Evolutionary conservation across 2,329 filamentous ascomycete genomes (phyloP).

Genomic region (Zasmidium angulare): DNA sequence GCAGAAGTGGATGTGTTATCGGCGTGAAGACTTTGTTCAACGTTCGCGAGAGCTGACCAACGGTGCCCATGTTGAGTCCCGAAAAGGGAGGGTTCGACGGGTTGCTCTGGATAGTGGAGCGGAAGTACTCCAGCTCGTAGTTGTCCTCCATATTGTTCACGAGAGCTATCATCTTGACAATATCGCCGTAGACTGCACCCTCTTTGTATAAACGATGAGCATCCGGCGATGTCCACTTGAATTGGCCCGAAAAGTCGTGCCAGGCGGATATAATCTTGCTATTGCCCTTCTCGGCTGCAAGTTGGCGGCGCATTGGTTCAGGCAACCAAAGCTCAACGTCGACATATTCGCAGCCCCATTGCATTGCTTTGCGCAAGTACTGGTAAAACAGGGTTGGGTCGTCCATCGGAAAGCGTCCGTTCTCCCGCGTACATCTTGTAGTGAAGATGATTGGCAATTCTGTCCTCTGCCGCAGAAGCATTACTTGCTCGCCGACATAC

Average conservation of each 20-base stretch:
- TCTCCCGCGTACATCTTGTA: slow-evolving; percentile 76
- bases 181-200: slow-evolving; percentile 73
- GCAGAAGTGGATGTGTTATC: slow-evolving; percentile 80
- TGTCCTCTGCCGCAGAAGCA: slow-evolving; percentile 78
- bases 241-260: slow-evolving; percentile 81
- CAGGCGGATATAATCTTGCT: slow-evolving; percentile 90
- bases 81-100: slow-evolving; percentile 74
- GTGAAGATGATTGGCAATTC: slow-evolving; percentile 91
- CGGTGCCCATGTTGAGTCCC: slow-evolving; percentile 82
- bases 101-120: slow-evolving; percentile 69
- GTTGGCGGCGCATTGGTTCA: slow-evolving; percentile 66
- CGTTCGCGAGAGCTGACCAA: slow-evolving; percentile 80
- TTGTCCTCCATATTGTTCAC: slow-evolving; percentile 81
- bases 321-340: slow-evolving; percentile 88
- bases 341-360: slow-evolving; percentile 88
- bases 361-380: slow-evolving; percentile 79
- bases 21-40: slow-evolving; percentile 85
- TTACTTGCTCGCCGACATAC: slow-evolving; percentile 83
- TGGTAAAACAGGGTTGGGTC: slow-evolving; percentile 72
- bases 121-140: slow-evolving; percentile 87
- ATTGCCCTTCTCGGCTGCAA: slow-evolving; percentile 71
- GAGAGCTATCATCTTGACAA: slow-evolving; percentile 87
- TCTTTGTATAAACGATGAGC: slow-evolving; percentile 71
- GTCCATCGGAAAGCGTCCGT: slow-evolving; percentile 82
- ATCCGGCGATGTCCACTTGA: slow-evolving; percentile 76